phyloP scores from a whole-genome alignment of 2,329 filamentous ascomycete species.

The Endoconidiophora laricicola region DNA sequence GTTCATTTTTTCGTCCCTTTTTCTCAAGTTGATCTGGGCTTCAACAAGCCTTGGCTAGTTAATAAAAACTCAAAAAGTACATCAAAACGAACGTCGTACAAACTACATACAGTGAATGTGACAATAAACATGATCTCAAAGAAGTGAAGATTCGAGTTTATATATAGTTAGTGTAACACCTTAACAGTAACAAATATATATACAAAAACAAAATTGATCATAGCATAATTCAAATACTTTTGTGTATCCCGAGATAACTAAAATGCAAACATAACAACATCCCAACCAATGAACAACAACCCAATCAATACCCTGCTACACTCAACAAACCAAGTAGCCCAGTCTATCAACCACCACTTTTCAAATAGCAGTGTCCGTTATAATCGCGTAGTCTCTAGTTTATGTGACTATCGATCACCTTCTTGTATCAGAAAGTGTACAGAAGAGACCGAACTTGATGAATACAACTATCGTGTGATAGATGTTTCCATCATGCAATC shows the following conservation, averaged over 20 bases:
- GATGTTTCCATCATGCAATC: no score
- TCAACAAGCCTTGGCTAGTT: constrained; percentile 11
- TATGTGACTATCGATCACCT: no score
- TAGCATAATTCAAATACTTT: constrained; percentile 4
- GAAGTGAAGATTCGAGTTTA: not conserved
- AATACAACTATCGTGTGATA: no score
- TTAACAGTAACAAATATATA: not conserved
- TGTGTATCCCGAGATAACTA: constrained; percentile 9
- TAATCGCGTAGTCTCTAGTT: no score
- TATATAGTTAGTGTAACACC: not conserved
- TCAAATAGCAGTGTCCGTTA: no score
- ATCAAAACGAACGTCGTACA: no score
- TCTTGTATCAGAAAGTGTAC: no score
- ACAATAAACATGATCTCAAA: no score
- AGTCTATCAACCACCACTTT: no score
- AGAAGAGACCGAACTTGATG: no score
- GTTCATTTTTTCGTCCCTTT: constrained; percentile 10
- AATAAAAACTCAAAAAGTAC: constrained; percentile 5
- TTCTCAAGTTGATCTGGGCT: constrained; percentile 11
- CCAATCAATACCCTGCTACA: not conserved
- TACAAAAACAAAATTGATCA: not conserved
- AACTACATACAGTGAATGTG: no score
- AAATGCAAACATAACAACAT: constrained; percentile 1
- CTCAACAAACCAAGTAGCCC: no score
- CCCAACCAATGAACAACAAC: not conserved